Conservation (phyloP, 441 rosid genomes). For the Populus hybrid region DNA sequence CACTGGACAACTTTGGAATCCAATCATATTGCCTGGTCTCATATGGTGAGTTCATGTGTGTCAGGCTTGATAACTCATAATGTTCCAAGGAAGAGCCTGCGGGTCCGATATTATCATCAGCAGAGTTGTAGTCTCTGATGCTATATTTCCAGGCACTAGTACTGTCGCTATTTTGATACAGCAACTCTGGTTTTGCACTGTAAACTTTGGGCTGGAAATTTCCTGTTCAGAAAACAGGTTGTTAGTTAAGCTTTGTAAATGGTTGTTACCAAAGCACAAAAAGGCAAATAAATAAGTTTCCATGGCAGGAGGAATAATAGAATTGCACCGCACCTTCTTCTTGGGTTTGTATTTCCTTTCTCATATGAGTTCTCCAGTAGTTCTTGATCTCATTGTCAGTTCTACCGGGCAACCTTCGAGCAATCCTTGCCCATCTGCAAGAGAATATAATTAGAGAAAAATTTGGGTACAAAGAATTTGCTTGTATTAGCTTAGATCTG, state of each 20-base stretch:
- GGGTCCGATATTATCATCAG: slow-evolving; percentile 18
- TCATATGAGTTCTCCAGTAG: slow-evolving; percentile 67
- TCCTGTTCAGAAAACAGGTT: neutral
- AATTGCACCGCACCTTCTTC: slow-evolving; percentile 35
- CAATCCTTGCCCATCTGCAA: slow-evolving; percentile 69
- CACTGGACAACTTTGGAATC: slow-evolving; percentile 40
- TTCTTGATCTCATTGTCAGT: slow-evolving; percentile 82
- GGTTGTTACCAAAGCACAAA: neutral
- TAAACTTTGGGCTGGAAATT: slow-evolving; percentile 14
- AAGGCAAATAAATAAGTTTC: neutral
- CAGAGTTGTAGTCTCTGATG: slow-evolving; percentile 20
- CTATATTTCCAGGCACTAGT: slow-evolving; percentile 21
- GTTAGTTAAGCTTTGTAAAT: neutral
- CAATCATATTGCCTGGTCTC: slow-evolving; percentile 50
- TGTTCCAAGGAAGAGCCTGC: slow-evolving; percentile 14
- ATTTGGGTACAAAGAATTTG: neutral
- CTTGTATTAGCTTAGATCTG: neutral
- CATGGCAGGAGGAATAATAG: neutral
- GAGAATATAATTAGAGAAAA: neutral
- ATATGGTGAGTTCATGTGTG: slow-evolving; percentile 45
- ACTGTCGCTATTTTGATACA: slow-evolving; percentile 25
- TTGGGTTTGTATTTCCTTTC: slow-evolving; percentile 41
- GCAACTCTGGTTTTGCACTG: slow-evolving; percentile 24
- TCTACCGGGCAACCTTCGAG: slow-evolving; percentile 69
- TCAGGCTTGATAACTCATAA: slow-evolving; percentile 24